Evolutionary conservation across 2,329 filamentous ascomycete species (phyloP).

Genomic region (Exserohilum turcica): DNA sequence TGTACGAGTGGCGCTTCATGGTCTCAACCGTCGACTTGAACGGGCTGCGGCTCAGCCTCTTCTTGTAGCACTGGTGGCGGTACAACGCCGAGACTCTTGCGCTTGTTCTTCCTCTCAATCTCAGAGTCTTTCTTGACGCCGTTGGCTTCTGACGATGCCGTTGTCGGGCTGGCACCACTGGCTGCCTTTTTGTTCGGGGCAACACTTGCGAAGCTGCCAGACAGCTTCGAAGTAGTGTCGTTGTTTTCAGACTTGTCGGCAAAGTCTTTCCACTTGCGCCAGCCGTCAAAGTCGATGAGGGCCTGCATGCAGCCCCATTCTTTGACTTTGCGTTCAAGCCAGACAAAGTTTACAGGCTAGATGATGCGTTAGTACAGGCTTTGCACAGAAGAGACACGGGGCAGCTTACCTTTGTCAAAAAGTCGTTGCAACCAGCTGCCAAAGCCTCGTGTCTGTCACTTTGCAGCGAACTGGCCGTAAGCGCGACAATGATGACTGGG

Average conservation of each 20-base stretch:
- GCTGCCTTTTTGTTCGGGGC: slow-evolving; percentile 32
- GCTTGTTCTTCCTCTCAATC: slow-evolving; percentile 41
- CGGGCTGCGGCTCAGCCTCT: slow-evolving; percentile 31
- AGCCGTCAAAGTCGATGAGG: slow-evolving; percentile 96
- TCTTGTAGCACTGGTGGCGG: slow-evolving; percentile 34
- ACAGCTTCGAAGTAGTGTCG: slow-evolving; percentile 43
- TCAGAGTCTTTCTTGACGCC: slow-evolving; percentile 32
- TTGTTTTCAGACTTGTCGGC: slow-evolving; percentile 43
- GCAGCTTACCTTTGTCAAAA: slow-evolving; percentile 83
- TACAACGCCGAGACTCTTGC: slow-evolving; percentile 38
- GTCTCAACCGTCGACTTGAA: slow-evolving; percentile 24
- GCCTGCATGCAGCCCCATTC: slow-evolving; percentile 99
- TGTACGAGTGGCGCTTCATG: slow-evolving; percentile 2
- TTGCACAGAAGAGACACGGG: neutral
- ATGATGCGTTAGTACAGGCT: slow-evolving; percentile 24
- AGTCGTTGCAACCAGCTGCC: slow-evolving; percentile 96
- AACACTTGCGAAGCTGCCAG: slow-evolving; percentile 39
- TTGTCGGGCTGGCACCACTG: slow-evolving; percentile 19
- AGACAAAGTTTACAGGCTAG: slow-evolving; percentile 95
- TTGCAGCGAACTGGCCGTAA: slow-evolving; percentile 92
- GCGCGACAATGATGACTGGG: slow-evolving; percentile 94
- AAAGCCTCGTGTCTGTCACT: slow-evolving; percentile 94
- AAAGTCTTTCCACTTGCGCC: slow-evolving; percentile 96
- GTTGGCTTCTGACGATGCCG: slow-evolving; percentile 29
- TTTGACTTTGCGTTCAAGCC: slow-evolving; percentile 96